Evolutionary conservation across 2,329 filamentous ascomycete species (phyloP).

Genomic region (Aschersonia sp.): DNA sequence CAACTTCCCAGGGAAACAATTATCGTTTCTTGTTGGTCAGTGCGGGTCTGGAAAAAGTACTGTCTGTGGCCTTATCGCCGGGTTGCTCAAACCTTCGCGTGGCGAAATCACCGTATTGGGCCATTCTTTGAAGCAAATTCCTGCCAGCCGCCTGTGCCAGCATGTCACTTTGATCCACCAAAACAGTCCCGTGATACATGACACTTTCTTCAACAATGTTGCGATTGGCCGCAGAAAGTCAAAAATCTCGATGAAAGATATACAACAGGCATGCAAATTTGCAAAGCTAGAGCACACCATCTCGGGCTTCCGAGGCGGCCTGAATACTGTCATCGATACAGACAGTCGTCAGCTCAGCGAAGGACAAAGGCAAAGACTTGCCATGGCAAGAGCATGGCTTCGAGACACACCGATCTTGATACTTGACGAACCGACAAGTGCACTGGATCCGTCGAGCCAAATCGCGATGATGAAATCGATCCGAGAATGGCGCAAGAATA

Average conservation of each 20-base stretch:
- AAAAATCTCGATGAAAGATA: slow-evolving; percentile 33
- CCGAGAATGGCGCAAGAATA: slow-evolving; percentile 59
- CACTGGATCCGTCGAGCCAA: slow-evolving; percentile 61
- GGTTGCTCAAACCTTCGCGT: slow-evolving; percentile 53
- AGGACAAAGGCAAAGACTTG: slow-evolving; percentile 71
- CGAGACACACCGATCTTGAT: slow-evolving; percentile 69
- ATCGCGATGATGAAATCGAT: slow-evolving; percentile 59
- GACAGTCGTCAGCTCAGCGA: slow-evolving; percentile 65
- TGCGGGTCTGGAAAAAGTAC: slow-evolving; percentile 94
- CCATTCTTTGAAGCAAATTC: slow-evolving; percentile 42
- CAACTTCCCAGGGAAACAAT: slow-evolving; percentile 55
- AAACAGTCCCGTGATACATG: slow-evolving; percentile 65
- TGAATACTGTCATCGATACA: slow-evolving; percentile 57
- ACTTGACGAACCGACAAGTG: slow-evolving; percentile 79
- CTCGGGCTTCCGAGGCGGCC: slow-evolving; percentile 47
- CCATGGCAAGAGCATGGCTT: slow-evolving; percentile 63
- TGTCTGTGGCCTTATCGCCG: slow-evolving; percentile 61
- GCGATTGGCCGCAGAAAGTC: slow-evolving; percentile 47
- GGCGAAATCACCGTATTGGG: slow-evolving; percentile 61
- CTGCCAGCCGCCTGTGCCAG: slow-evolving; percentile 57
- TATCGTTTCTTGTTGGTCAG: slow-evolving; percentile 68
- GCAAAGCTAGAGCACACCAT: slow-evolving; percentile 58
- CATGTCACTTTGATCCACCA: slow-evolving; percentile 78
- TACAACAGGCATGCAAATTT: slow-evolving; percentile 48
- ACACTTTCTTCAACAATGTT: slow-evolving; percentile 66